Evolutionary conservation across 257 asterid species (phyloP).

Genomic region (Petunia secreta): DNA sequence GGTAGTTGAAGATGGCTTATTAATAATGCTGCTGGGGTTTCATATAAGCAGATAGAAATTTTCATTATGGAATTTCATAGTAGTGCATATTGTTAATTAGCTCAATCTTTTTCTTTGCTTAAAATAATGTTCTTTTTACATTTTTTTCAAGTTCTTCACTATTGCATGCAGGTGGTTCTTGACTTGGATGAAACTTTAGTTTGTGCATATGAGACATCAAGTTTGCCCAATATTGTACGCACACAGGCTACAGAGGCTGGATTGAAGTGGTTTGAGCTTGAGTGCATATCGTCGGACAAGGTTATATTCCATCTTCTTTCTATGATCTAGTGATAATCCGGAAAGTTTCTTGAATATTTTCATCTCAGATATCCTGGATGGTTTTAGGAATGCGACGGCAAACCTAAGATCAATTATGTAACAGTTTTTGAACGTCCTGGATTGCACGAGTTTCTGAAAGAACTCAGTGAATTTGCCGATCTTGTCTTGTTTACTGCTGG

Average conservation of each 20-base stretch:
- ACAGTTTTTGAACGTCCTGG: slow-evolving; percentile 98
- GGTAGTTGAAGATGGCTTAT: neutral
- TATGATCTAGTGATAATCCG: neutral
- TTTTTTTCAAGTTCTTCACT: slow-evolving; percentile 27
- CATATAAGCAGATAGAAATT: neutral
- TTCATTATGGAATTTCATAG: neutral
- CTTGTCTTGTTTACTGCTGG: slow-evolving; percentile 94
- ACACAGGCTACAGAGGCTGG: slow-evolving; percentile 91
- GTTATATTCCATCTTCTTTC: slow-evolving; percentile 39
- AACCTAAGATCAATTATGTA: slow-evolving; percentile 87
- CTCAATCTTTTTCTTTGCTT: neutral
- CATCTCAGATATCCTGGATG: neutral
- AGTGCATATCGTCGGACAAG: slow-evolving; percentile 64
- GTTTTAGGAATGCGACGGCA: slow-evolving; percentile 71
- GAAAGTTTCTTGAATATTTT: neutral
- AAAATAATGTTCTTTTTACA: neutral
- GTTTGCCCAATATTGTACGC: slow-evolving; percentile 67
- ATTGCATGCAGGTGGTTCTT: slow-evolving; percentile 75
- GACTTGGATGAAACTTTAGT: slow-evolving; percentile 94
- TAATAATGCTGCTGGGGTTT: neutral
- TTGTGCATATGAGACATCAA: slow-evolving; percentile 86
- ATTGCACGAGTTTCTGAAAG: slow-evolving; percentile 67
- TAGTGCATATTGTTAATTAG: neutral
- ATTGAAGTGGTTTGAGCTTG: slow-evolving; percentile 83
- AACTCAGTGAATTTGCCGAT: slow-evolving; percentile 87